Evolutionary conservation across 345 rosid species (phyloP).

Genomic region (Eucalyptus melliodora): DNA sequence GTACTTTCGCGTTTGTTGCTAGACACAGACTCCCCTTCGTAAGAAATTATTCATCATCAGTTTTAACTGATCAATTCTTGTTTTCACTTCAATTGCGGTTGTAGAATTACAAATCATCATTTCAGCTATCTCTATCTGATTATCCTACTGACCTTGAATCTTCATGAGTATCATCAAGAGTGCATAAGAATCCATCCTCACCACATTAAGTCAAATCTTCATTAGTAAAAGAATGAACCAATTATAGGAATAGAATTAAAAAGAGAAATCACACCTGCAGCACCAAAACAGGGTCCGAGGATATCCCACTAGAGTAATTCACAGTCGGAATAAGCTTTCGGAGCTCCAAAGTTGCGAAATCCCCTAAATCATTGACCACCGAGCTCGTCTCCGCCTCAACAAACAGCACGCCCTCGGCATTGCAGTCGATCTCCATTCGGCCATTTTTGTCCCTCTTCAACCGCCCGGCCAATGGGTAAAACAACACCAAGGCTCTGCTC

Average conservation of each 20-base stretch:
- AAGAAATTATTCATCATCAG: too few species aligned
- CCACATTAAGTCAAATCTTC: not conserved
- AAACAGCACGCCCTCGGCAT: slow-evolving; percentile 74
- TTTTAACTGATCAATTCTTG: not conserved
- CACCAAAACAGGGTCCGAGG: not conserved
- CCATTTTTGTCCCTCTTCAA: slow-evolving; percentile 38
- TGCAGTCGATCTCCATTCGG: slow-evolving; percentile 39
- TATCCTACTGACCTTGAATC: not conserved
- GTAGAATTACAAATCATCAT: not conserved
- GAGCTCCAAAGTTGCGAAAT: not conserved
- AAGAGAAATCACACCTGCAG: not conserved
- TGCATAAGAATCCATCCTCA: not conserved
- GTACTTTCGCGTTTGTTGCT: not conserved
- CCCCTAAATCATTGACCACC: slow-evolving; percentile 35
- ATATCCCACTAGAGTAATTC: slow-evolving; percentile 46
- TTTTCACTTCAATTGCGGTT: not conserved
- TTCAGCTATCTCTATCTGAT: not conserved
- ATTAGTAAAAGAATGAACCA: not conserved
- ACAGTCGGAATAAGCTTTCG: slow-evolving; percentile 7
- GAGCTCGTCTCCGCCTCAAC: slow-evolving; percentile 71
- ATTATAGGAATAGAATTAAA: not conserved
- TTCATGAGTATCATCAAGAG: not conserved
- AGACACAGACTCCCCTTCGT: too few species aligned
- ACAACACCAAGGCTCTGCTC: slow-evolving; percentile 58
- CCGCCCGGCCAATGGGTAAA: slow-evolving; percentile 57